phyloP scores from a whole-genome alignment of 371 early-diverging fungal species.

The Synchytrium microbalum region DNA sequence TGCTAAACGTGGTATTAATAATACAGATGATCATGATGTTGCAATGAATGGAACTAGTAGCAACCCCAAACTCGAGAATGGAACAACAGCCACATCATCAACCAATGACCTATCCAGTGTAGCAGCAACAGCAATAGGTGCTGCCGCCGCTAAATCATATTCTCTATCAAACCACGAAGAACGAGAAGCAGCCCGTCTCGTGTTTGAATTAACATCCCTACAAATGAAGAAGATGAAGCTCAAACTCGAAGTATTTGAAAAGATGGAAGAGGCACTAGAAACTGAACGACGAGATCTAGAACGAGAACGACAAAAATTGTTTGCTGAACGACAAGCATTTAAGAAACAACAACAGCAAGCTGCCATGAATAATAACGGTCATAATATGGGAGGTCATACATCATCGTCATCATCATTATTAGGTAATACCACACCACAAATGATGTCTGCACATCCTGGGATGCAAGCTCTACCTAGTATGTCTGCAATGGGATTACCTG shows the following conservation, averaged over 20 bases:
- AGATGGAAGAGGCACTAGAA: constrained; percentile 79
- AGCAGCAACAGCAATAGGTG: constrained; percentile 49
- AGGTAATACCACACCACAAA: no score
- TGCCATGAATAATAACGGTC: background rate
- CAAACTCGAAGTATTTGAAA: constrained; percentile 87
- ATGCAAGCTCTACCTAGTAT: no score
- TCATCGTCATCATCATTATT: no score
- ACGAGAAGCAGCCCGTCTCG: constrained; percentile 67
- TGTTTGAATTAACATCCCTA: constrained; percentile 70
- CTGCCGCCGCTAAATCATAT: constrained; percentile 53
- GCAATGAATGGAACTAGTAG: constrained; percentile 7
- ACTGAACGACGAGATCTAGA: constrained; percentile 74
- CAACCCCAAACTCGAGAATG: constrained; percentile 1
- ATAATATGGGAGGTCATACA: background rate
- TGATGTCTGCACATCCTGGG: no score
- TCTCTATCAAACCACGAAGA: constrained; percentile 57
- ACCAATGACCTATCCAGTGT: constrained; percentile 33
- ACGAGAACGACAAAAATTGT: constrained; percentile 70
- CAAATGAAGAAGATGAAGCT: constrained; percentile 81
- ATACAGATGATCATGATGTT: constrained; percentile 12
- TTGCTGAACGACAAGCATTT: constrained; percentile 50
- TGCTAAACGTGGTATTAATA: background rate
- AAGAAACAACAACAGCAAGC: background rate
- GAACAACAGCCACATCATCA: constrained; percentile 6
- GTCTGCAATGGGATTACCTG: no score